A percentile compares a stretch with the other conserved stretches of the same genome.
These are phyloP conservation scores for Ophiostoma triangulosporum DNA, from an alignment of 2,329 filamentous ascomycete species.

Conservation along the genomic window DNA sequence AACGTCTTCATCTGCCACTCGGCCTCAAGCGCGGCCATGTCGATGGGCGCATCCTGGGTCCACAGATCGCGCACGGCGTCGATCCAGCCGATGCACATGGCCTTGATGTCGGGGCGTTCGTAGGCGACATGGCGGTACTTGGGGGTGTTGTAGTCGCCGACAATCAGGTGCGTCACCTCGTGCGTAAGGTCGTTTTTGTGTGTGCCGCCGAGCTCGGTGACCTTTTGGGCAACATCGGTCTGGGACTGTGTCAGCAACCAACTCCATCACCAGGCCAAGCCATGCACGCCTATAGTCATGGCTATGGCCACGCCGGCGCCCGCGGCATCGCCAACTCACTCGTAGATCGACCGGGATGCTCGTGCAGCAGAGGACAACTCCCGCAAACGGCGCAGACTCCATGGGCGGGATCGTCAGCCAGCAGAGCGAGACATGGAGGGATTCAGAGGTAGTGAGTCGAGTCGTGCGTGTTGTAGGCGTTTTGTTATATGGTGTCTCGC, in stretches of 20 bases:
- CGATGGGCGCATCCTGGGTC: constrained; percentile 64
- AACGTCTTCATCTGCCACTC: constrained; percentile 52
- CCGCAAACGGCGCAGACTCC: constrained; percentile 33
- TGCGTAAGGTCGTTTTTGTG: constrained; percentile 90
- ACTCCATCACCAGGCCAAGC: not conserved
- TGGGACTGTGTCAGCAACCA: not conserved
- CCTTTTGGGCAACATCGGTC: constrained; percentile 43
- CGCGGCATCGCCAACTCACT: constrained; percentile 33
- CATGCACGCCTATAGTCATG: too few relatives aligned
- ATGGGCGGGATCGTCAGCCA: constrained; percentile 10
- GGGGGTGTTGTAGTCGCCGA: constrained; percentile 75
- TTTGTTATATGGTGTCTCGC: not conserved
- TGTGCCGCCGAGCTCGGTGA: constrained; percentile 68
- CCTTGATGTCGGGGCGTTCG: constrained; percentile 72
- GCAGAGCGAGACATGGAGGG: constrained; percentile 9
- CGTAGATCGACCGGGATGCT: constrained; percentile 67
- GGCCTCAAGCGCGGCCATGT: constrained; percentile 56
- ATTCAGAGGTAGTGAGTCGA: not conserved
- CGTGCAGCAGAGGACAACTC: constrained; percentile 76
- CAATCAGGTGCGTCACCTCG: constrained; percentile 87
- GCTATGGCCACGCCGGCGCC: too few relatives aligned
- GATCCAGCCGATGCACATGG: constrained; percentile 74
- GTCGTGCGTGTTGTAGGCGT: not conserved
- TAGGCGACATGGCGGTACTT: constrained; percentile 95
- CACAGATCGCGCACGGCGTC: constrained; percentile 66